These are phyloP conservation scores for Myriosclerotinia scirpicola DNA, from an alignment of 2,329 filamentous ascomycete genomes.

Conservation along the genomic window DNA sequence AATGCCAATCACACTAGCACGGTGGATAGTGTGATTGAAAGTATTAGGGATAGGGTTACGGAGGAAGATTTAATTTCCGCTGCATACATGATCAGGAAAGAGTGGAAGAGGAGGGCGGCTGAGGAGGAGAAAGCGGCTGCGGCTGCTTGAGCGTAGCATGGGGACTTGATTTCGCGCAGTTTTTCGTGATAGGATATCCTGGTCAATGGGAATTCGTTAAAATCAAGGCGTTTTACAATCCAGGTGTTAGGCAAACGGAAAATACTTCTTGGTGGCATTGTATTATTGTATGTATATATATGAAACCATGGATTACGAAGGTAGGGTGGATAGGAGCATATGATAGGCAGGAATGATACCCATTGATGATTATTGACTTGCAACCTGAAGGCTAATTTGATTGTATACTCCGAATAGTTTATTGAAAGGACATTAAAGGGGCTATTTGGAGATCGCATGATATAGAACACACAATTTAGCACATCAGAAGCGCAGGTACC, in stretches of 20 bases:
- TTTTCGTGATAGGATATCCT: not conserved
- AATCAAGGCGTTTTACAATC: no score
- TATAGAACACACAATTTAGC: no score
- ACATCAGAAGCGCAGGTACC: no score
- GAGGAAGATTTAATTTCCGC: slow-evolving; percentile 75
- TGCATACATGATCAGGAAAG: slow-evolving; percentile 70
- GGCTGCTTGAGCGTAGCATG: not conserved
- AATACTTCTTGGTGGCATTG: not conserved
- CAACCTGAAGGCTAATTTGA: not conserved
- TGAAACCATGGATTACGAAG: not conserved
- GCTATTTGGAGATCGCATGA: no score
- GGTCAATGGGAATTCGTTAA: no score
- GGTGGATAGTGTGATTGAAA: slow-evolving; percentile 82
- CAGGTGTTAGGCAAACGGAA: not conserved
- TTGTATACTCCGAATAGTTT: no score
- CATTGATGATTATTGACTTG: not conserved
- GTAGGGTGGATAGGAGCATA: not conserved
- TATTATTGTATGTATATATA: not conserved
- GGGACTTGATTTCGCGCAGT: not conserved
- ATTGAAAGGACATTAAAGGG: no score
- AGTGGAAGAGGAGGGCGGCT: slow-evolving; percentile 62
- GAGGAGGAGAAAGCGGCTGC: slow-evolving; percentile 25
- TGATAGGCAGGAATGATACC: slow-evolving; percentile 12
- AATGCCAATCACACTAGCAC: slow-evolving; percentile 87
- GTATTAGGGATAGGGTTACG: slow-evolving; percentile 81